These are phyloP conservation scores for Knufia petricola DNA, from an alignment of 2,329 filamentous ascomycete species.

Conservation along the genomic window DNA sequence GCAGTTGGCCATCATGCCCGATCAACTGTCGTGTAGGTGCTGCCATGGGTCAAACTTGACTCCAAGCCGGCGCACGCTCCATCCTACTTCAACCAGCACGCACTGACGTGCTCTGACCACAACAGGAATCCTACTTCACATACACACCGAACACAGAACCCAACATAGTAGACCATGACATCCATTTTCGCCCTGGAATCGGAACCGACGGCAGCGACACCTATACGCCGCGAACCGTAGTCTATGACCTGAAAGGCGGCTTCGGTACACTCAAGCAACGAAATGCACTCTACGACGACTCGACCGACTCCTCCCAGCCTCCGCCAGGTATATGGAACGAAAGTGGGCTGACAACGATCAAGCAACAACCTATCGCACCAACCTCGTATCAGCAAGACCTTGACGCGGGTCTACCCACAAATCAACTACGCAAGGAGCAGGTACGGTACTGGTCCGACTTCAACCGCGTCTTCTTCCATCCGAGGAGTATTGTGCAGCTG, in stretches of 20 bases:
- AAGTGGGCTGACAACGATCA: constrained; percentile 49
- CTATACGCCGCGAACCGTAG: constrained; percentile 79
- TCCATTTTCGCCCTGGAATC: constrained; percentile 79
- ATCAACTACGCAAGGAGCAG: constrained; percentile 55
- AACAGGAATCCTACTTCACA: constrained; percentile 91
- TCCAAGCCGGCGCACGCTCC: too few species aligned
- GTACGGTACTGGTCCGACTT: constrained; percentile 98
- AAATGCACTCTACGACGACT: constrained; percentile 71
- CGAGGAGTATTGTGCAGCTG: constrained; percentile 74
- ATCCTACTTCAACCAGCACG: not conserved
- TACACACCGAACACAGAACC: constrained; percentile 60
- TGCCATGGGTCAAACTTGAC: not conserved
- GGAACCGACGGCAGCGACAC: constrained; percentile 80
- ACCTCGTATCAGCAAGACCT: constrained; percentile 72
- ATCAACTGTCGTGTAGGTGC: too few species aligned
- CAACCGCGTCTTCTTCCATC: constrained; percentile 85
- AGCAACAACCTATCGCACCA: constrained; percentile 53
- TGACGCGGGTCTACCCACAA: constrained; percentile 57
- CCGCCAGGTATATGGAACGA: constrained; percentile 23
- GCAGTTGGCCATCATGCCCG: too few species aligned
- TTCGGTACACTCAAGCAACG: constrained; percentile 83
- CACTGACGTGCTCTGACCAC: constrained; percentile 3
- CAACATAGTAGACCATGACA: constrained; percentile 64
- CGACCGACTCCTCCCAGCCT: constrained; percentile 29
- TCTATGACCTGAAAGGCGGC: constrained; percentile 90